Evolutionary conservation across 108 stramenopile genomes (phyloP).

Genomic region (Cyclotella cryptica): DNA sequence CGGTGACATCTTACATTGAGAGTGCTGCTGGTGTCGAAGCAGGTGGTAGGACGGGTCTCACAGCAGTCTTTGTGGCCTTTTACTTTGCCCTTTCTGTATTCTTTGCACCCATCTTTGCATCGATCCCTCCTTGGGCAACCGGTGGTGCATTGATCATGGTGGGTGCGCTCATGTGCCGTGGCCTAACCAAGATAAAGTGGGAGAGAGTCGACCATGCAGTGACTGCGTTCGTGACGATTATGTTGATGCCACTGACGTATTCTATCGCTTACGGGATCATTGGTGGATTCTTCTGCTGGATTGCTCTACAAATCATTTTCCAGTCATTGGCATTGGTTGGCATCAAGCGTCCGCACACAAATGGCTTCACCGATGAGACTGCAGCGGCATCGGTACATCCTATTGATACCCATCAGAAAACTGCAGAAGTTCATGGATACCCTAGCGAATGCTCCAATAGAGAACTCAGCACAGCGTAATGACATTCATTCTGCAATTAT

Average conservation of each 20-base stretch:
- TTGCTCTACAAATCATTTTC: constrained; percentile 43
- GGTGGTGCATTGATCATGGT: constrained; percentile 85
- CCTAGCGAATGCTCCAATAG: neutral
- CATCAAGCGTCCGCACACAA: constrained; percentile 52
- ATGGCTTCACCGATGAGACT: constrained; percentile 1
- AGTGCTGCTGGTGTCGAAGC: constrained; percentile 74
- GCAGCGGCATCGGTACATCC: neutral
- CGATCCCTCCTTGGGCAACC: constrained; percentile 86
- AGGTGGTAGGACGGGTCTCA: constrained; percentile 67
- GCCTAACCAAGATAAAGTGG: constrained; percentile 75
- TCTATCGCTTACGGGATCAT: constrained; percentile 83
- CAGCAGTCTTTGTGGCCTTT: constrained; percentile 56
- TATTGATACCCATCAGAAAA: neutral
- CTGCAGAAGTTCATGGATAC: neutral
- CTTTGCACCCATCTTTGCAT: constrained; percentile 86
- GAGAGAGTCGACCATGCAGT: constrained; percentile 68
- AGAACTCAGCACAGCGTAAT: neutral
- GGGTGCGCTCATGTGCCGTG: constrained; percentile 73
- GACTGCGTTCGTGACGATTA: constrained; percentile 83
- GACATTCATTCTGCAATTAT: too few species aligned
- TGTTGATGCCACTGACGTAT: constrained; percentile 89
- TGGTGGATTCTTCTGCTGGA: constrained; percentile 48
- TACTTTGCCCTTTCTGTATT: constrained; percentile 69
- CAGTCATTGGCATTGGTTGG: constrained; percentile 42
- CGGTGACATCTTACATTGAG: constrained; percentile 78